Base-by-base conservation (phyloP, 208 protist species). In the Trypanosoma melophagium region DNA sequence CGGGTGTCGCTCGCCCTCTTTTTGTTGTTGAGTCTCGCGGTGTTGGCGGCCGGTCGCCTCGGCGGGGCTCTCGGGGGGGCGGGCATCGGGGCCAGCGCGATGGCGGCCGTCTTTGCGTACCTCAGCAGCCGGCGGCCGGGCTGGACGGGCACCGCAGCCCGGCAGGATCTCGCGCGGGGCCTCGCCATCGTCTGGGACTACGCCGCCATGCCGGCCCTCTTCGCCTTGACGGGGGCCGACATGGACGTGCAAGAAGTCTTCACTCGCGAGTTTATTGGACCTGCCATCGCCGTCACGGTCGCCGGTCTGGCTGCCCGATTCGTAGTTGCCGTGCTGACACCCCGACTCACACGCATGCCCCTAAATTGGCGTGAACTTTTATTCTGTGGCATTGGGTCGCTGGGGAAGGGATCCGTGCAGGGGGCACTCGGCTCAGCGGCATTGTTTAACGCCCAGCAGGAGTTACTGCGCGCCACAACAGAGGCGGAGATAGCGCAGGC, bases 371-470 rank as follows among this genome's bases (percentile, higher is more conserved):
- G 52, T 49, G 82, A 87, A 55, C 62, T 79, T 19, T 8, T 87
- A 50, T 84, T 87, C 58, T 81, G 71, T 58, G 82, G 82, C 17
- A 50, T 83, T 22, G 82, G 78, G 3, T 87, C 64, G 71, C 74
- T 87, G 38, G 82, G 82, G 10, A 87, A 87, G 49, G 82, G 82
- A 21, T 78, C 77, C 12, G 65, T 87, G 45, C 82, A 87, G 45
- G 77, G 77, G 14, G 70, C 78, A 40, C 62, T 84, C 7, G 77
- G 78, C 17, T 35, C 67, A 0, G 71, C 71, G 19, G 71, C 77
- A 16, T 57, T 80, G 52, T 51, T 64, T 0, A 79, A 70, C 68
- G 77, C 77, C 5, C 62, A 72, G 35, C 47, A 58, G 22, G 63
- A 77, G 52, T 54, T 77, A 21, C 60, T 51, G 0, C 51, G 24